Evolutionary conservation across 805 yeast species (phyloP).

Genomic region (Alloascoidea hylecoeti): DNA sequence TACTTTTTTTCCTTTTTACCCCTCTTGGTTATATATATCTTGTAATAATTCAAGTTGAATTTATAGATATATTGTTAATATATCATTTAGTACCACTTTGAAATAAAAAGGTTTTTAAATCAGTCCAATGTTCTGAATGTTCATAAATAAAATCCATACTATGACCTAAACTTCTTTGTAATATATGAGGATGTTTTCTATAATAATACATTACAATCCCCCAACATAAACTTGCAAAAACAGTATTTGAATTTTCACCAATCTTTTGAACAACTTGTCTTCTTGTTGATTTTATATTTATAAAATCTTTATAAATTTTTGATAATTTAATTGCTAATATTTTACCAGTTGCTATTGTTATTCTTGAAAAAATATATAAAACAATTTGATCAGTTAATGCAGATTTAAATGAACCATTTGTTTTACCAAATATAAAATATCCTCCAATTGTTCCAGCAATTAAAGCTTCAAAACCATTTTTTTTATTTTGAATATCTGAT

Average conservation of each 20-base stretch:
- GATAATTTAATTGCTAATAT: conserved; percentile 17
- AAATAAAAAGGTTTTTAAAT: conserved; percentile 28
- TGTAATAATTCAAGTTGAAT: no score
- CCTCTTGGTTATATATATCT: no score
- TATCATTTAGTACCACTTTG: no score
- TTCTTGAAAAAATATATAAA: conserved; percentile 58
- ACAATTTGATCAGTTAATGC: conserved; percentile 44
- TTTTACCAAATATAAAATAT: conserved; percentile 22
- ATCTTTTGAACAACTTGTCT: neutral
- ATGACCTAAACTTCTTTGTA: conserved; percentile 51
- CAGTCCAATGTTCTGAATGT: conserved; percentile 36
- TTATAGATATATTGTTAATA: no score
- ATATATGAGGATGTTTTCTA: conserved; percentile 41
- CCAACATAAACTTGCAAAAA: conserved; percentile 56
- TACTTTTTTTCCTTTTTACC: no score
- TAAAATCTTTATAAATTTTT: conserved; percentile 3
- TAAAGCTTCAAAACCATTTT: conserved; percentile 12
- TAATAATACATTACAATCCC: conserved; percentile 62
- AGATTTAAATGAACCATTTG: conserved; percentile 6
- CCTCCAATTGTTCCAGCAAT: conserved; percentile 26
- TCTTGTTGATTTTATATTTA: conserved; percentile 9
- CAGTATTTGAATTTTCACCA: conserved; percentile 31
- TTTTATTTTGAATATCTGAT: conserved; percentile 3
- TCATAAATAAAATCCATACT: conserved; percentile 64
- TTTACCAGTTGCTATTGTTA: conserved; percentile 46